These are phyloP conservation scores for Macrolepiota albuminosa DNA, from an alignment of 768 basidiomycete genomes.

Conservation along the genomic window DNA sequence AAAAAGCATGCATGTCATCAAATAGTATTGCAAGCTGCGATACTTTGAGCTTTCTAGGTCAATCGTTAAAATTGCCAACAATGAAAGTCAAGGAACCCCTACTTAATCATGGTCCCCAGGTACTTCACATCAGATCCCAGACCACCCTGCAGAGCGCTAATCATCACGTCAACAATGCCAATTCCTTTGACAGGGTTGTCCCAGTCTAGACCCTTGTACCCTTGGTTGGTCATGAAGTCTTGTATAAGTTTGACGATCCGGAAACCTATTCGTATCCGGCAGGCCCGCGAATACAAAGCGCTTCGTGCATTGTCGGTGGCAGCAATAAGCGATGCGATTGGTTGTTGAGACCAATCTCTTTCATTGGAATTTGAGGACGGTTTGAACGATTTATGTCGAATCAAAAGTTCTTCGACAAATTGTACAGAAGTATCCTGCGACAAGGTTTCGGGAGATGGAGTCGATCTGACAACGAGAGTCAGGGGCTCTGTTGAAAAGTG, in stretches of 20 bases:
- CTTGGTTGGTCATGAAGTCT: slow-evolving; percentile 36
- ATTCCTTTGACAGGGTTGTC: slow-evolving; percentile 14
- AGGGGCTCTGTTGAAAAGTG: slow-evolving; percentile 63
- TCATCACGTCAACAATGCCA: slow-evolving; percentile 35
- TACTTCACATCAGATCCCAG: slow-evolving; percentile 38
- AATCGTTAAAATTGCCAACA: background rate
- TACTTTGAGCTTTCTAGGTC: slow-evolving; percentile 33
- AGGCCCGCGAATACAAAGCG: slow-evolving; percentile 26
- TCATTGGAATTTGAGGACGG: slow-evolving; percentile 1
- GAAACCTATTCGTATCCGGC: slow-evolving; percentile 9
- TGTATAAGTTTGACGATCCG: slow-evolving; percentile 33
- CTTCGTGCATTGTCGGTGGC: slow-evolving; percentile 32
- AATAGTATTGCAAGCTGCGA: slow-evolving; percentile 32
- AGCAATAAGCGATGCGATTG: slow-evolving; percentile 26
- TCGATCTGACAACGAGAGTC: slow-evolving; percentile 34
- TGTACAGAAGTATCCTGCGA: slow-evolving; percentile 15
- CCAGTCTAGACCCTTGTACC: slow-evolving; percentile 36
- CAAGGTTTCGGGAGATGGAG: slow-evolving; percentile 17
- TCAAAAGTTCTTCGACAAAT: slow-evolving; percentile 32
- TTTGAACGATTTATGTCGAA: slow-evolving; percentile 24
- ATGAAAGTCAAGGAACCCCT: slow-evolving; percentile 13
- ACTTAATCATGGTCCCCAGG: slow-evolving; percentile 48
- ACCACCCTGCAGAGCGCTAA: slow-evolving; percentile 39
- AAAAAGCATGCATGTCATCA: slow-evolving; percentile 33
- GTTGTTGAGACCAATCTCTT: slow-evolving; percentile 20